Evolutionary conservation across 1,139 yeast species (phyloP).

Genomic region (Nakaseomyces delphensis): DNA sequence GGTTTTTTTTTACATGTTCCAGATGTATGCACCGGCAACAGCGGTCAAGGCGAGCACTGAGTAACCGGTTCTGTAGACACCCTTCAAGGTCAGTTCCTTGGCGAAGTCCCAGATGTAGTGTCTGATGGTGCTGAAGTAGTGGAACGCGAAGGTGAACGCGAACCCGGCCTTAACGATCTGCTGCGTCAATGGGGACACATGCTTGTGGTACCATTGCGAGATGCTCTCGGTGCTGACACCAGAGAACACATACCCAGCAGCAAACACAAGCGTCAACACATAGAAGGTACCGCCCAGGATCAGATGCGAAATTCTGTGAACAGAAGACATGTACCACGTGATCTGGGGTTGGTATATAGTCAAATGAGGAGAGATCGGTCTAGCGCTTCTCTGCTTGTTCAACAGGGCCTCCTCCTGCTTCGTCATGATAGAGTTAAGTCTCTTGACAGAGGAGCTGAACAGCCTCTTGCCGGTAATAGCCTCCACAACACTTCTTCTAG

Average conservation of each 20-base stretch:
- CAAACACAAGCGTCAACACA: constrained; percentile 68
- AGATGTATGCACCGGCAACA: constrained; percentile 50
- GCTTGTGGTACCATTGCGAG: constrained; percentile 38
- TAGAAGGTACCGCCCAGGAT: constrained; percentile 70
- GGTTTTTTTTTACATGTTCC: constrained; percentile 36
- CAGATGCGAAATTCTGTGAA: constrained; percentile 84
- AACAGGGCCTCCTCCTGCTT: constrained; percentile 54
- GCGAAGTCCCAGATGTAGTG: constrained; percentile 84
- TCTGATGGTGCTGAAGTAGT: constrained; percentile 75
- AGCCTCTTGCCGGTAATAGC: constrained; percentile 2
- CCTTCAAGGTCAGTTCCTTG: constrained; percentile 65
- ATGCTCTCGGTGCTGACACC: constrained; percentile 55
- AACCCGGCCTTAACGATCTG: constrained; percentile 54
- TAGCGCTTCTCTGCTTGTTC: constrained; percentile 68
- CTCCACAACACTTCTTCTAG: not conserved
- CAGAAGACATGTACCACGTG: constrained; percentile 63
- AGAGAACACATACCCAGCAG: constrained; percentile 48
- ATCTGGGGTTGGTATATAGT: constrained; percentile 79
- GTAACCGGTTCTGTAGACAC: constrained; percentile 90
- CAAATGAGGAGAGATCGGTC: constrained; percentile 87
- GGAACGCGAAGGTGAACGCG: constrained; percentile 79
- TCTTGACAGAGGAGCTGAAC: constrained; percentile 1
- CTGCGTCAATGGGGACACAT: constrained; percentile 56
- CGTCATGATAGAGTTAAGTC: constrained; percentile 1
- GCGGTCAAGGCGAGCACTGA: constrained; percentile 67